Base-by-base conservation (phyloP, 176 grass and related monocot genomes). In the Oryza meridionalis region DNA sequence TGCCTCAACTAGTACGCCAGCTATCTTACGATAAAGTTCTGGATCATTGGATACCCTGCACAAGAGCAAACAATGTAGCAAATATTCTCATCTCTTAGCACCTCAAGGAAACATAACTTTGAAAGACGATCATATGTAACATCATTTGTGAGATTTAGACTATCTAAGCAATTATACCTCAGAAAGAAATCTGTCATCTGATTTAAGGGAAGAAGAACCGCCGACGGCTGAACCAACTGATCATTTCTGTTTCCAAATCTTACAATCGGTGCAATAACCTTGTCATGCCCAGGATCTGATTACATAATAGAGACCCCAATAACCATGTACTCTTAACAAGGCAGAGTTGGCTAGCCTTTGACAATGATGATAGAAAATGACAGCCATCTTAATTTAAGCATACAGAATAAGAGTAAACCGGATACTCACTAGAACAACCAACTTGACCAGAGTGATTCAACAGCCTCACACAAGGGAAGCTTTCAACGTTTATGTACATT, bases 371-470 rank as follows among this genome's bases (percentile, higher is more conserved):
- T 13, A 72, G 12, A 81, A 77, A 58, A 80, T 64, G 38, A 19
- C 12, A 47, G 38, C 6, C 21, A 26, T 50, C 29, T 72, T 72
- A 79, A 49, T 72, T n/a, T 79, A 55, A 43, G 72, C 37, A 77
- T 59, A 74, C 46, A 84, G 12, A 16, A 76, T 27, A 50, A 81
- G 6, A 65, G 25, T 29, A 87, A 70, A 69, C 11, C 24, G 55
- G 32, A 67, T 26, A 95, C 96, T 94, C 87, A 98, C 96, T 98
- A 81, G 96, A 92, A 84, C 96, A 98, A 59, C 91, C 96, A 29
- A 98, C 90, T 95, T 86, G 89, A 80, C 96, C 96, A 69, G 91
- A 93, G 64, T 94, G 91, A 89, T 95, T 98, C 85, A 98, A 83
- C 73, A 98, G 81, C 74, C 93, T 82, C 69, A 98, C 96, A 62